Base-by-base conservation (phyloP, 768 basidiomycete genomes). In the Cantharellus cinnabarinus region DNA sequence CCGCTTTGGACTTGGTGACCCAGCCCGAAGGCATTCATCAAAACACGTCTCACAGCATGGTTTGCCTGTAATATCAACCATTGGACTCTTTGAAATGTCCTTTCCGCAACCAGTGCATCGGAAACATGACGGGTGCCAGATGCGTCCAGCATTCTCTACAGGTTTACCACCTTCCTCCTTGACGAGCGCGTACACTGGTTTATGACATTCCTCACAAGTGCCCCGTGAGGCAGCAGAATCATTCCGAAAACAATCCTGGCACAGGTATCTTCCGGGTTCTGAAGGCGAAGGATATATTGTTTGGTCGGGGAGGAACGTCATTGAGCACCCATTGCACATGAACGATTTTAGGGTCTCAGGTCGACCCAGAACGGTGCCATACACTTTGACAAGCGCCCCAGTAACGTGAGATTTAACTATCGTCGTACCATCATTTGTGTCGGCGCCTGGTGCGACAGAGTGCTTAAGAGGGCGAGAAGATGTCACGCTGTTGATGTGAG, bases 111-210 rank as follows among this genome's bases (percentile, higher is more conserved):
- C 80, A 14, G 76, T 73, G 65, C 88, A 90, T 62, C 73, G 74
- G 70, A 89, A 90, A 67, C 88, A 90, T 52, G 72, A 75, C 68
- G 82, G 85, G 66, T 90, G 88, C 87, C 88, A 90, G 63, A 80
- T 77, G 50, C 76, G 76, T 50, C 78, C 79, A 3, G 77, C 76
- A 3, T 78, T 79, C 66, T 88, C 81, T 50, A 90, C 74, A 62
- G 83, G 89, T 3, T 78, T 79, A 10, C 44, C 44, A 2, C 88
- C 88, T 69, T 89, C 87, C 2, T 77, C 75, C 66, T 81, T 85
- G 50, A 89, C 72, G 20, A 79, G 77, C 29, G 10, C 44, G 29
- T 88, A 75, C 29, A 90, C 87, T 3, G 85, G 77, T 54, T 81
- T 77, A 50, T 73, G 70, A 65, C 88, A 90, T 29, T 72, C 67